phyloP scores from a whole-genome alignment of 257 asterid species.

The Sherardia arvensis region DNA sequence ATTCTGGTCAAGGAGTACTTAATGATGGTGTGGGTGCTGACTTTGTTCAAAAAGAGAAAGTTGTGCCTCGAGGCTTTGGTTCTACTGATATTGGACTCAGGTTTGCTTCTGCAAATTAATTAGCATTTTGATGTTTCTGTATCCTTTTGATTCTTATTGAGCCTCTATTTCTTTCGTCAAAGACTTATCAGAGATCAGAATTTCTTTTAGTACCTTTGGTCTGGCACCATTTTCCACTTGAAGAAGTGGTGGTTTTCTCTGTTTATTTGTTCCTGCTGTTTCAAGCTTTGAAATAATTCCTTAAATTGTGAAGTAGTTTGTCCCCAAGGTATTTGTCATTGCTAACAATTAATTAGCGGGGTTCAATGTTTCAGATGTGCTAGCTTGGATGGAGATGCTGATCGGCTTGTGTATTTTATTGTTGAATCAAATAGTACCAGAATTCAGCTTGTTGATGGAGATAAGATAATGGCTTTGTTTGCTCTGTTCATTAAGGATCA shows the following conservation, averaged over 20 bases:
- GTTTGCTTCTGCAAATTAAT: constrained; percentile 31
- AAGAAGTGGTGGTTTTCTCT: background rate
- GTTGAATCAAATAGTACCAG: constrained; percentile 39
- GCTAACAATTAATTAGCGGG: constrained; percentile 17
- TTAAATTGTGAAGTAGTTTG: background rate
- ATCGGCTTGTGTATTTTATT: constrained; percentile 84
- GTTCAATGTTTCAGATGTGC: constrained; percentile 85
- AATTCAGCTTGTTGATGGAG: constrained; percentile 90
- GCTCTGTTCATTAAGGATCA: constrained; percentile 77
- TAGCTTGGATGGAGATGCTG: constrained; percentile 77
- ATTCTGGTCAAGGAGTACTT: constrained; percentile 68
- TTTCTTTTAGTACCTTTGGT: background rate
- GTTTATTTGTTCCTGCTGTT: background rate
- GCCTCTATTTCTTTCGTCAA: too few species aligned
- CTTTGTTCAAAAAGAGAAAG: constrained; percentile 92
- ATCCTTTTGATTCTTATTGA: background rate
- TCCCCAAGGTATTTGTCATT: background rate
- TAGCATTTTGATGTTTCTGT: background rate
- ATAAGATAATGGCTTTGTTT: constrained; percentile 87
- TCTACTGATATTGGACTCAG: constrained; percentile 55
- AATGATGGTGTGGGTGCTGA: constrained; percentile 97
- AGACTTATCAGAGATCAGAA: background rate
- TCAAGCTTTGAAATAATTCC: background rate
- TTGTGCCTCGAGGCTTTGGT: constrained; percentile 68
- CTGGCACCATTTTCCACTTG: background rate